Evolutionary conservation across 371 early-diverging fungal genomes (phyloP), one percentile per base, ranked within the genome.

Genomic region (Mucor mucedo): DNA sequence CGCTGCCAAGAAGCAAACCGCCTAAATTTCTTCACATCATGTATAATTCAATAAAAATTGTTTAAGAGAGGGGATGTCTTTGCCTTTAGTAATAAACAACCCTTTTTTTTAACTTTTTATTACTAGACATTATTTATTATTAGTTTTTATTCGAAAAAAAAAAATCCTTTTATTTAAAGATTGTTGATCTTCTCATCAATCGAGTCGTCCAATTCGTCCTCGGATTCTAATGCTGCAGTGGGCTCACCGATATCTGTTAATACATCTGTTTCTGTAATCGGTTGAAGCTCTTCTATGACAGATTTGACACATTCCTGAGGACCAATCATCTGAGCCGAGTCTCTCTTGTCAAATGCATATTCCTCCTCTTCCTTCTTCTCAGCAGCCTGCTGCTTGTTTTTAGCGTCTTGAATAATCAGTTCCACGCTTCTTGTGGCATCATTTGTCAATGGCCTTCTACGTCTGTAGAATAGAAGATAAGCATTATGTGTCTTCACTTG

Each of bases 401-500:
- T 41, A 2, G 62, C 54, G 40, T 69, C 65, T 21, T 58, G 45
- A 1, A 68, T 45, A 2, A 65, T 72, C 27, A 60, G 61, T 27
- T 72, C 66, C 53, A 74, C 68, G 14, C 60, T 30, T 55, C 45
- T 53, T 14, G 52, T 32, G 3, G 45, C 27, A 13, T 62, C 66
- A 5, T 47, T 32, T 28, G 68, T 62, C 2, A 13, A 14, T 11
- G 50, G 39, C 61, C 72, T 68, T 63, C 90, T 83, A n/a, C 90
- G 79, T 33, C 84, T 88, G 63, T 95, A 96, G 68, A 96, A 96
- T 42, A 96, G 75, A 55, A 95, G 78, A 64, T 96, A 95, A 0
- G 96, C 94, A 4, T 92, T 91, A 7, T 80, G 53, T 2, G 94
- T 86, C 82, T 88, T 84, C 35, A 88, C 82, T 21, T 82, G 73